These are phyloP conservation scores for Suhomyces pyralidae DNA, from an alignment of 805 yeast species.

Conservation along the genomic window DNA sequence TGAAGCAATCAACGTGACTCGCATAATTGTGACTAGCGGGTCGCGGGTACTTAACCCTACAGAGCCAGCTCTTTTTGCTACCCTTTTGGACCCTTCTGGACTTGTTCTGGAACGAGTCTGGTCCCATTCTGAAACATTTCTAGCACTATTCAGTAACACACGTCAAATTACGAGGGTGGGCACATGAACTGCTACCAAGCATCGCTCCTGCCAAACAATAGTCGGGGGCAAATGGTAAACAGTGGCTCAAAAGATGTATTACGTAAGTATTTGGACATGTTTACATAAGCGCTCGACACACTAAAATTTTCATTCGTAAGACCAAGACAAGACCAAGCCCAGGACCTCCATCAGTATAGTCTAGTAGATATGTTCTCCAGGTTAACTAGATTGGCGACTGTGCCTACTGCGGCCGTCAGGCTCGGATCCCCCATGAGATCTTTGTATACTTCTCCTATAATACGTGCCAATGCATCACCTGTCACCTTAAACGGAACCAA, in stretches of 20 bases:
- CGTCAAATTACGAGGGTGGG: background rate
- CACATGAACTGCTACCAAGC: background rate
- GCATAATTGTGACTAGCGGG: background rate
- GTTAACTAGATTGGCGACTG: slow-evolving; percentile 7
- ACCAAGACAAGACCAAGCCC: background rate
- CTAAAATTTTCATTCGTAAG: background rate
- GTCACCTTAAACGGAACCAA: slow-evolving; percentile 3
- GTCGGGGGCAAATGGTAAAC: background rate
- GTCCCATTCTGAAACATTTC: background rate
- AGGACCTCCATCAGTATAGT: background rate
- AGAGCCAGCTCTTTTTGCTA: background rate
- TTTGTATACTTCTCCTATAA: background rate
- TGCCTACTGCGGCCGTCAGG: background rate
- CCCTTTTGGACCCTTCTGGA: background rate
- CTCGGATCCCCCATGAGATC: background rate
- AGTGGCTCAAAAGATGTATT: background rate
- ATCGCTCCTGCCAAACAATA: background rate
- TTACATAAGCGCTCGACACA: background rate
- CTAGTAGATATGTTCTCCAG: slow-evolving; percentile 9
- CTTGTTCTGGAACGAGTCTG: background rate
- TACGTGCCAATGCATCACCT: slow-evolving; percentile 6
- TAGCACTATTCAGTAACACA: too few species aligned
- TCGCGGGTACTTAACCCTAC: background rate
- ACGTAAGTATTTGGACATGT: background rate
- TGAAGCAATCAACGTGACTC: background rate